phyloP scores from a whole-genome alignment of 1,284 basidiomycete species.

The Irpex sp. region DNA sequence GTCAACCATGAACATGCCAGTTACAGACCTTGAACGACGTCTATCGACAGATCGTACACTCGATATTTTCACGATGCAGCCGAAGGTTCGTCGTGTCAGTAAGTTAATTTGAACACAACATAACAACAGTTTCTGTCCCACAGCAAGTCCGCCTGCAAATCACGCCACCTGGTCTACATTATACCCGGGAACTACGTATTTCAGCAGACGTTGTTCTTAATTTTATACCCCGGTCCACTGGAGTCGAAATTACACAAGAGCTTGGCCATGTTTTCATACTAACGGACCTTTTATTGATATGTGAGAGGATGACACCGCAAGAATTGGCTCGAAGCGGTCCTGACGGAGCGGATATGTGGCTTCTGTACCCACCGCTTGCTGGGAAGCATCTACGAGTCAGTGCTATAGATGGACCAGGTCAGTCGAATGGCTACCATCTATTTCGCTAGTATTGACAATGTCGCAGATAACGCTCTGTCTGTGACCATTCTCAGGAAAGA shows the following conservation, averaged over 20 bases:
- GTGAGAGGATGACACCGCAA: conserved; percentile 73
- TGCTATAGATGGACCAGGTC: conserved; percentile 58
- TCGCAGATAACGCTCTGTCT: conserved; percentile 65
- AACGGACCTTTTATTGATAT: conserved; percentile 89
- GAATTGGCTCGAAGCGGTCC: conserved; percentile 50
- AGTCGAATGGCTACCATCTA: conserved; percentile 17
- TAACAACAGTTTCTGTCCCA: conserved; percentile 4
- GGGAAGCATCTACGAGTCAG: conserved; percentile 87
- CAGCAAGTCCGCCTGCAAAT: conserved; percentile 93
- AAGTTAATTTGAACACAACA: not conserved
- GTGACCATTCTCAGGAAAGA: conserved; percentile 91
- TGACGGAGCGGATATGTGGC: conserved; percentile 82
- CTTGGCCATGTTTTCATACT: conserved; percentile 88
- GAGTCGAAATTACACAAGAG: conserved; percentile 67
- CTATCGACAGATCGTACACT: conserved; percentile 79
- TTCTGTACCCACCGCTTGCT: conserved; percentile 93
- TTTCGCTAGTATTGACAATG: conserved; percentile 5
- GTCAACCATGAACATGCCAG: conserved; percentile 48
- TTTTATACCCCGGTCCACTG: conserved; percentile 77
- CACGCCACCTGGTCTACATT: conserved; percentile 76
- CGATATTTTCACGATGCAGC: conserved; percentile 96
- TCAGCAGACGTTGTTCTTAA: conserved; percentile 75
- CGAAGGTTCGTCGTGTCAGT: conserved; percentile 59
- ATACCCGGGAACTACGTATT: conserved; percentile 75
- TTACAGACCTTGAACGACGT: conserved; percentile 78